Conservation (phyloP, 768 basidiomycete genomes). For the Tricholoma terreum region DNA sequence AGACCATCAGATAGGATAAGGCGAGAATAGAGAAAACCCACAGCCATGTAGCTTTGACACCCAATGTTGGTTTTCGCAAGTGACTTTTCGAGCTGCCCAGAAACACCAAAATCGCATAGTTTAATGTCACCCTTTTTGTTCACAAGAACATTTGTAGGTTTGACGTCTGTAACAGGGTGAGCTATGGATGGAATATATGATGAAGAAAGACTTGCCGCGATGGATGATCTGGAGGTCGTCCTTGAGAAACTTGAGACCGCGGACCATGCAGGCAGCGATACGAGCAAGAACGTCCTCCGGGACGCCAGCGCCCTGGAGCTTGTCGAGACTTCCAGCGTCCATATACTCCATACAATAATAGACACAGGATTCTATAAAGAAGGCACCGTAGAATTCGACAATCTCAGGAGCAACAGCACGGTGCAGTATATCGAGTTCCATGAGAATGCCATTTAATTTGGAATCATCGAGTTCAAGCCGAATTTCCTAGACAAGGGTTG, state of each 20-base stretch:
- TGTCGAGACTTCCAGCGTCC: conserved; percentile 97
- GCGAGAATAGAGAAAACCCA: conserved; percentile 35
- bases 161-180: conserved; percentile 58
- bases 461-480: conserved; percentile 92
- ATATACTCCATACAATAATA: conserved; percentile 99
- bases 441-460: conserved; percentile 93
- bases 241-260: conserved; percentile 92
- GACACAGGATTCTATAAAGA: conserved; percentile 99
- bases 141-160: conserved; percentile 91
- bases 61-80: conserved; percentile 98
- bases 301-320: conserved; percentile 58
- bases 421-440: conserved; percentile 98
- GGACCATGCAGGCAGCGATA: conserved; percentile 79
- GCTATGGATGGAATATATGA: conserved; percentile 1
- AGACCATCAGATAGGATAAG: not conserved
- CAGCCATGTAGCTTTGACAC: conserved; percentile 98
- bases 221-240: conserved; percentile 84
- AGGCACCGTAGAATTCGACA: conserved; percentile 98
- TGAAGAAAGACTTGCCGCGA: conserved; percentile 35
- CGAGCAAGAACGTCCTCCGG: conserved; percentile 81
- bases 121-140: conserved; percentile 89
- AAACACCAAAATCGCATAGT: conserved; percentile 98
- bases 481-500: conserved; percentile 70
- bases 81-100: conserved; percentile 93
- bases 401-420: conserved; percentile 89